phyloP scores from a whole-genome alignment of 2,329 filamentous ascomycete genomes.

The Cytospora piceicola region DNA sequence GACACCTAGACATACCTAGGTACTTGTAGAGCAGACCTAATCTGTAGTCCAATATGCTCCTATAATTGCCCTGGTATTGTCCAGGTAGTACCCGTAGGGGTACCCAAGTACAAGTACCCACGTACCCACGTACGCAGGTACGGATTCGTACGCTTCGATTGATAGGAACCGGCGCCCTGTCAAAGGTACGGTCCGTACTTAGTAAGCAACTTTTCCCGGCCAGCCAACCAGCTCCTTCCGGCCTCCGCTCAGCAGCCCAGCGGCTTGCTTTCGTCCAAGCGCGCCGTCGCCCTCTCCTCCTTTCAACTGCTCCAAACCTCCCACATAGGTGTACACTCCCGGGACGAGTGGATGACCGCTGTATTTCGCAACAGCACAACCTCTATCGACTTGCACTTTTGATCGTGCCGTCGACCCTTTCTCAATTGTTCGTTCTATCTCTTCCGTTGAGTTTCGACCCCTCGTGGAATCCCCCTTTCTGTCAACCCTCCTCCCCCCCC shows the following conservation, averaged over 20 bases:
- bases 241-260: background rate
- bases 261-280: conserved; percentile 1
- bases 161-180: too few species aligned
- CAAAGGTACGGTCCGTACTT: background rate
- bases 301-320: background rate
- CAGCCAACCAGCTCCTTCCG: background rate
- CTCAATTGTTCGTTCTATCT: conserved; percentile 34
- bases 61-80: background rate
- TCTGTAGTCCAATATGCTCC: too few species aligned
- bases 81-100: background rate
- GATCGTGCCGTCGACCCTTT: conserved; percentile 24
- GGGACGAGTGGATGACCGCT: conserved; percentile 26
- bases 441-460: conserved; percentile 30
- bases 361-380: conserved; percentile 20
- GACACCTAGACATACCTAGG: too few species aligned
- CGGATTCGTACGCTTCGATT: background rate
- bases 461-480: conserved; percentile 27
- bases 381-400: conserved; percentile 23
- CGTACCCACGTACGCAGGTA: background rate
- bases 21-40: too few species aligned
- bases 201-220: background rate
- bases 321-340: conserved; percentile 22
- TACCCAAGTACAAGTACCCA: background rate
- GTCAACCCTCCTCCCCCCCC: conserved; percentile 31
- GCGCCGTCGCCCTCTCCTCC: background rate